Evolutionary conservation across 2,329 filamentous ascomycete genomes (phyloP), one percentile per base, ranked within the genome.

Genomic region (Penicillium verrucosum): DNA sequence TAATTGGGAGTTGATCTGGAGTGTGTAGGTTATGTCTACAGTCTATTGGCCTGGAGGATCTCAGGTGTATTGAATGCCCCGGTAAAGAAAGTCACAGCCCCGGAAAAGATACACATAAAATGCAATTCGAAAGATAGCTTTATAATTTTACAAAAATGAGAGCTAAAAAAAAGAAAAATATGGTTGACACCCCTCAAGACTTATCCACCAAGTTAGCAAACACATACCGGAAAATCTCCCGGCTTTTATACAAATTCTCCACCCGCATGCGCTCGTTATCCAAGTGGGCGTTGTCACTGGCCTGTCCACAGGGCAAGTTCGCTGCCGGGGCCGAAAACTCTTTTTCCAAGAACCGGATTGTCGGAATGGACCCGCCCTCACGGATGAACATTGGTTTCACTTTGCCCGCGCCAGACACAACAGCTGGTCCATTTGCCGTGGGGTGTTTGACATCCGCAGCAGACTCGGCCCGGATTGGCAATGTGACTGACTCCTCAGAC

Each of bases 281-380:
- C 74, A 99, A 76, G 82, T 99, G 94, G 18, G 93, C 94, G 50
- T 88, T 87, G 69, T 99, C 94, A 66, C 90, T 97, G 12, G 93
- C 92, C 75, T 97, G 92, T 0, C 95, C 95, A 68, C 92, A 97
- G 0, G 94, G 95, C 34, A 99, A 76, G 73, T 97, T 92, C 0
- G 93, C 93, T 0, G 94, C 93, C 0, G 92, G 92, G 0, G 94
- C 94, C 3, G 83, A 82, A 70, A 97, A 97, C 67, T 96, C 91
- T 77, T 96, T 96, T 73, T 97, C 93, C 37, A 97, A 72, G 70
- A 97, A 97, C 6, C 94, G 81, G 55, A 97, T 97, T 0, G 90
- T 90, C 0, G 94, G 94, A 64, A 99, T 99, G 0, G 89, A 95
- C 5, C 94, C 94, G 12, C 94, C 94, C 75, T 99, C 94, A 10